Conservation (phyloP, 805 yeast species). For the Teunomyces gatunensis region DNA sequence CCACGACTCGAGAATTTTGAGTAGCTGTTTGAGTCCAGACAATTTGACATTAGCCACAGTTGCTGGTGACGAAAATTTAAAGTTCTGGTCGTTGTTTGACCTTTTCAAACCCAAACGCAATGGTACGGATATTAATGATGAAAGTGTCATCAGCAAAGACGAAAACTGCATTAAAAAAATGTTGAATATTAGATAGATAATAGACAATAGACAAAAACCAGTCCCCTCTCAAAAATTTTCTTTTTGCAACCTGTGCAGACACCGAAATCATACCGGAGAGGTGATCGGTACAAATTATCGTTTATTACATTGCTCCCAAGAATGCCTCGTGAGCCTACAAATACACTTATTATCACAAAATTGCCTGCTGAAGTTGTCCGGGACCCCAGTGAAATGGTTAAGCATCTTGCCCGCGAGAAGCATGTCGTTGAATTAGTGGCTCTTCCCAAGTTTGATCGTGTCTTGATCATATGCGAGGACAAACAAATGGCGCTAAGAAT, state of each 20-base stretch:
- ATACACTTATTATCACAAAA: conserved; percentile 36
- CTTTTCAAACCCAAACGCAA: conserved; percentile 26
- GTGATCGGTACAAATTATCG: no score
- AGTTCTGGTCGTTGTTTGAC: conserved; percentile 92
- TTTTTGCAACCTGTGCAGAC: background rate
- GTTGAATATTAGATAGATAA: conserved; percentile 22
- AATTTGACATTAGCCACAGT: conserved; percentile 88
- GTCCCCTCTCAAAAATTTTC: background rate
- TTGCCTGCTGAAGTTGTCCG: conserved; percentile 18
- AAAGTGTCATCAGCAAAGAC: conserved; percentile 9
- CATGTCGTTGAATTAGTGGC: conserved; percentile 31
- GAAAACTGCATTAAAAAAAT: conserved; percentile 21
- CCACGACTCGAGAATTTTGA: conserved; percentile 84
- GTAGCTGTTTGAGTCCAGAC: conserved; percentile 86
- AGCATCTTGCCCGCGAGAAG: conserved; percentile 22
- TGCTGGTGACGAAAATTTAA: conserved; percentile 93
- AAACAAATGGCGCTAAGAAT: conserved; percentile 20
- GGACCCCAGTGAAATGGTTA: conserved; percentile 26
- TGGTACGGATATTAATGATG: conserved; percentile 14
- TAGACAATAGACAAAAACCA: background rate
- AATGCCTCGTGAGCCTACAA: conserved; percentile 15
- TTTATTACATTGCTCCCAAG: no score
- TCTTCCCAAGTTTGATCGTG: conserved; percentile 32
- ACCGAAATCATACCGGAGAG: background rate
- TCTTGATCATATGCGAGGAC: conserved; percentile 32